phyloP scores from a whole-genome alignment of 257 asterid species.

The Scutellaria galericulata region DNA sequence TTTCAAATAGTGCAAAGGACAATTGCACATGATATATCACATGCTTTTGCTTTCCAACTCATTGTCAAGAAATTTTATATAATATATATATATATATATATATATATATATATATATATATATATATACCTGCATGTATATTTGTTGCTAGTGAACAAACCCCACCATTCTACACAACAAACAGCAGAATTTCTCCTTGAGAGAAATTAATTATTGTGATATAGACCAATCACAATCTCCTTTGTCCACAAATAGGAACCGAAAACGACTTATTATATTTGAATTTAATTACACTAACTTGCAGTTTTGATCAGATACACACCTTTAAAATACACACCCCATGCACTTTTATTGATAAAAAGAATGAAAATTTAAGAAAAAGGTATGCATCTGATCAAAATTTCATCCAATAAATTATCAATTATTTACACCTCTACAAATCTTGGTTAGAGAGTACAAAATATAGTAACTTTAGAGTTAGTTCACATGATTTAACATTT shows the following conservation, averaged over 20 bases:
- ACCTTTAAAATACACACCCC: too few species aligned
- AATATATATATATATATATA: not conserved
- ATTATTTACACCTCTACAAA: too few species aligned
- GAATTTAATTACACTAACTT: too few species aligned
- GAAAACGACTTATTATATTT: not conserved
- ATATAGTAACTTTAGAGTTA: not conserved
- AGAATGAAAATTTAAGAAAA: too few species aligned
- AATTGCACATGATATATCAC: conserved; percentile 56
- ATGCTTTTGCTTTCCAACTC: conserved; percentile 47
- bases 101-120: not conserved
- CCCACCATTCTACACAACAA: conserved; percentile 47
- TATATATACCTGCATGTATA: conserved; percentile 32
- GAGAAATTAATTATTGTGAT: conserved; percentile 26
- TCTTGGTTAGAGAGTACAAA: too few species aligned
- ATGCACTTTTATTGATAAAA: too few species aligned
- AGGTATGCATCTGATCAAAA: too few species aligned
- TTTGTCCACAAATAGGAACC: conserved; percentile 19
- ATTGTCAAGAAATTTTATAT: conserved; percentile 39
- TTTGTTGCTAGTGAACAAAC: conserved; percentile 34
- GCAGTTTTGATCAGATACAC: too few species aligned
- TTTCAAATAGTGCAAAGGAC: conserved; percentile 43
- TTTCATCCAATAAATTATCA: too few species aligned
- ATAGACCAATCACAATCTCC: not conserved
- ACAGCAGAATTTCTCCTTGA: conserved; percentile 30
- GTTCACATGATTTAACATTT: not conserved